Base-by-base conservation (phyloP, 306 rosid species). In the Sicyos baderoa region DNA sequence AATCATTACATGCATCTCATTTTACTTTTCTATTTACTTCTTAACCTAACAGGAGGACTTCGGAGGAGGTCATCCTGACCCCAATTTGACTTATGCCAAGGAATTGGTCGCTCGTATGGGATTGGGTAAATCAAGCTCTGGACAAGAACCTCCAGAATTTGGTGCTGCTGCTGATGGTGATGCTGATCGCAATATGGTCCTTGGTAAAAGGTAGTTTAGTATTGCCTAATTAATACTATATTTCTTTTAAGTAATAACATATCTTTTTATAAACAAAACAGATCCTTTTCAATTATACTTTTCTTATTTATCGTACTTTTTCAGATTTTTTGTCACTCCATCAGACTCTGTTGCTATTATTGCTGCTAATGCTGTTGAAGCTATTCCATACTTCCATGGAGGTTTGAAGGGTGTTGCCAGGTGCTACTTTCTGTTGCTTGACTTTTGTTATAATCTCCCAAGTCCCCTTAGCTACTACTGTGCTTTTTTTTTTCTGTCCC, bases 91-190 rank as follows among this genome's bases (percentile, higher is more conserved):
- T 67, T 94, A 94, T 84, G 99, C 99, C 15, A 94, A 94, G 80
- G 99, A 88, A 82, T 84, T 94, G 88, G 99, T 94, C 76, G 89
- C 78, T 53, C 82, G 95, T 32, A 80, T 94, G 99, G 99, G 99
- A 51, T 78, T 94, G 81, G 82, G 99, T 9, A 86, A 94, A 81
- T 78, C 96, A 77, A 79, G 78, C 63, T 64, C 91, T 29, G 84
- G 84, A 83, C 76, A 56, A 17, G 96, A 89, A 72, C 91, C 91
- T 61, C 99, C 99, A 5, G 99, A 94, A 81, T 94, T 94, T 78
- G 99, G 99, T 79, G 99, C 95, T 73, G 99, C 99, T 79, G 86
- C 97, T 76, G 99, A 94, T 79, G 99, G 99, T 79, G 99, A 94
- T 80, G 99, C 99, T 48, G 99, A 94, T 79, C 99, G 97, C 54